These are phyloP conservation scores for Lactarius pseudohatsudake DNA, from an alignment of 768 basidiomycete genomes.

Conservation along the genomic window DNA sequence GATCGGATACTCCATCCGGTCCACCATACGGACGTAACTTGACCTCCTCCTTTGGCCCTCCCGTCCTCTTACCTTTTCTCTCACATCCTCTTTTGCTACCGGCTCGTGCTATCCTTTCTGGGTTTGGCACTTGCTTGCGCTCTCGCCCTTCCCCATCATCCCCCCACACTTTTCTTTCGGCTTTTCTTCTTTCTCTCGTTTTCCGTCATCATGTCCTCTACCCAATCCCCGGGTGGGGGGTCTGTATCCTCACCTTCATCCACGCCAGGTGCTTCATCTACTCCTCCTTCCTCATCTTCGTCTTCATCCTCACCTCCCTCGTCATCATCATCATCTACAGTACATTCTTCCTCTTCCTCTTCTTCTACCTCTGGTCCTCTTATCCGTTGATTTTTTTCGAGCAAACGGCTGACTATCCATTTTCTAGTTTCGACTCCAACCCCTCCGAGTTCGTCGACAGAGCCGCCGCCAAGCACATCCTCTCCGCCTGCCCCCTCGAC, in stretches of 20 bases:
- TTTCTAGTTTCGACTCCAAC: background rate
- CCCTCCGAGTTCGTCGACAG: background rate
- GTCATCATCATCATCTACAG: constrained; percentile 10
- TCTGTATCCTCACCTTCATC: constrained; percentile 13
- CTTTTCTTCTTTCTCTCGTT: background rate
- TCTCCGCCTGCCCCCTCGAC: background rate
- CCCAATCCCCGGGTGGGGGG: background rate
- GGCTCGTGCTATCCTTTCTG: background rate
- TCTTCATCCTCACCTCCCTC: constrained; percentile 8
- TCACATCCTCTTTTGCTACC: background rate
- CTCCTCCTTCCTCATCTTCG: constrained; percentile 17
- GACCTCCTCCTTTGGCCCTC: background rate
- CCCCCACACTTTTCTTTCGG: background rate
- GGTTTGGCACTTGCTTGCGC: constrained; percentile 4
- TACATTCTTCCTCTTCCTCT: background rate
- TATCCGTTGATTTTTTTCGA: background rate
- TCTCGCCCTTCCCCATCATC: background rate
- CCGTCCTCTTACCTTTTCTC: background rate
- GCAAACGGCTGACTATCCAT: constrained; percentile 7
- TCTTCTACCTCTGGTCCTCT: constrained; percentile 6
- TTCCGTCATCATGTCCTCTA: constrained; percentile 4
- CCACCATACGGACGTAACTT: constrained; percentile 3
- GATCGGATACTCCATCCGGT: background rate
- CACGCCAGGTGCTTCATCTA: constrained; percentile 19
- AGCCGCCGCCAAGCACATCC: background rate